Evolutionary conservation across 176 grass and related monocot genomes (phyloP).

Genomic region (Aegilops umbellulata): DNA sequence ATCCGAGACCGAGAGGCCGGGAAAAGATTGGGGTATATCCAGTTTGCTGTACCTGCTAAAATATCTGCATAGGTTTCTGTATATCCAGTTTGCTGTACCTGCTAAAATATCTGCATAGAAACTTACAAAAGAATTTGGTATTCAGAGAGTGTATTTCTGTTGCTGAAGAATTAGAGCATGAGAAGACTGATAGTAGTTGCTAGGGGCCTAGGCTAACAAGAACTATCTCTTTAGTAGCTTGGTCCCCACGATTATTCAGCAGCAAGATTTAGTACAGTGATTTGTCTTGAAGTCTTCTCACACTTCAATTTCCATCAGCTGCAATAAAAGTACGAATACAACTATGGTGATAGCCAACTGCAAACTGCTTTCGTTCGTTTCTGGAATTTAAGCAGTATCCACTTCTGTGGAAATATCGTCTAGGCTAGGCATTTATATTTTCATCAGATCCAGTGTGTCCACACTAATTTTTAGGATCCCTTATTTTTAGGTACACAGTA

Average conservation of each 20-base stretch:
- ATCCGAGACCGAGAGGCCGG: not conserved
- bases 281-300: slow-evolving; percentile 26
- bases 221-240: slow-evolving; percentile 33
- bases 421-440: slow-evolving; percentile 7
- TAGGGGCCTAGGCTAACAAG: not conserved
- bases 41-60: not conserved
- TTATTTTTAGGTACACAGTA: slow-evolving; percentile 42
- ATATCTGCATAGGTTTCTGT: too few relatives aligned
- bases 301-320: slow-evolving; percentile 24
- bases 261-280: slow-evolving; percentile 1
- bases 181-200: slow-evolving; percentile 15
- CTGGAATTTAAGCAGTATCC: not conserved
- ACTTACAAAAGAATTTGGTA: not conserved
- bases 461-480: slow-evolving; percentile 22
- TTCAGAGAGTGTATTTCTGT: not conserved
- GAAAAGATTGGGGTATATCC: not conserved
- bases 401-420: slow-evolving; percentile 22
- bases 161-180: not conserved
- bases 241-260: slow-evolving; percentile 32
- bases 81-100: not conserved
- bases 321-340: not conserved
- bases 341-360: slow-evolving; percentile 15
- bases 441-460: slow-evolving; percentile 1
- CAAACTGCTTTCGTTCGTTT: slow-evolving; percentile 19
- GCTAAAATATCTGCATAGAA: slow-evolving; percentile 25